phyloP scores from a whole-genome alignment of 176 grass and related monocot species.

The Oryza glumipatula region DNA sequence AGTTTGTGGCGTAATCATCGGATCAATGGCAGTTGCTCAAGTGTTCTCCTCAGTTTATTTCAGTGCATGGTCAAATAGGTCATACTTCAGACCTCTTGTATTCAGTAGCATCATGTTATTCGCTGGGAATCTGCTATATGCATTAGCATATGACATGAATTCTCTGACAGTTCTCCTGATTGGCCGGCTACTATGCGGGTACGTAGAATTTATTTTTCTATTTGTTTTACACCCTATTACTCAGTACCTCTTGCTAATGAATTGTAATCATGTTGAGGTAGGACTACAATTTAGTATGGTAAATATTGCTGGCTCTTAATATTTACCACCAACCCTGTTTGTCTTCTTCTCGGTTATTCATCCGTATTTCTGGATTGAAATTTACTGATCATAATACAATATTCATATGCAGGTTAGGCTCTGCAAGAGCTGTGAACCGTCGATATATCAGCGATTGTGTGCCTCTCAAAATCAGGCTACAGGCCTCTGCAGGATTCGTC shows the following conservation, averaged over 20 bases:
- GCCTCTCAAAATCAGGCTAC: constrained; percentile 76
- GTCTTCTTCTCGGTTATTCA: neutral
- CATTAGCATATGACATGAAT: constrained; percentile 78
- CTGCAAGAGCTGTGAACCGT: constrained; percentile 93
- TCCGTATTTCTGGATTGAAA: constrained; percentile 1
- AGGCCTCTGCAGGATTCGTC: constrained; percentile 94
- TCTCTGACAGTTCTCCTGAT: constrained; percentile 68
- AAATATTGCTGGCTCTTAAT: neutral
- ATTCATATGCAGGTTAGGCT: constrained; percentile 74
- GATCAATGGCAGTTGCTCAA: constrained; percentile 89
- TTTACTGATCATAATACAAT: constrained; percentile 34
- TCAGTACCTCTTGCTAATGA: neutral
- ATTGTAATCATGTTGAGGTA: neutral
- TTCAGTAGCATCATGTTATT: constrained; percentile 84
- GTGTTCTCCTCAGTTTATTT: constrained; percentile 91
- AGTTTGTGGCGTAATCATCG: constrained; percentile 85
- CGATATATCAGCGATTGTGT: constrained; percentile 97
- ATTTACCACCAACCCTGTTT: neutral
- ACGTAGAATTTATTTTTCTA: constrained; percentile 10
- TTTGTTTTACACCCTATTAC: neutral
- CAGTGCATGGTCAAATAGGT: constrained; percentile 88
- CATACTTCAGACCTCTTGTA: constrained; percentile 78
- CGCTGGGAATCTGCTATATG: constrained; percentile 76
- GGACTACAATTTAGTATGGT: neutral
- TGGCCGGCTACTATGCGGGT: constrained; percentile 79